phyloP scores from a whole-genome alignment of 169 alveolate genomes.

The Plasmodium gonderi region DNA sequence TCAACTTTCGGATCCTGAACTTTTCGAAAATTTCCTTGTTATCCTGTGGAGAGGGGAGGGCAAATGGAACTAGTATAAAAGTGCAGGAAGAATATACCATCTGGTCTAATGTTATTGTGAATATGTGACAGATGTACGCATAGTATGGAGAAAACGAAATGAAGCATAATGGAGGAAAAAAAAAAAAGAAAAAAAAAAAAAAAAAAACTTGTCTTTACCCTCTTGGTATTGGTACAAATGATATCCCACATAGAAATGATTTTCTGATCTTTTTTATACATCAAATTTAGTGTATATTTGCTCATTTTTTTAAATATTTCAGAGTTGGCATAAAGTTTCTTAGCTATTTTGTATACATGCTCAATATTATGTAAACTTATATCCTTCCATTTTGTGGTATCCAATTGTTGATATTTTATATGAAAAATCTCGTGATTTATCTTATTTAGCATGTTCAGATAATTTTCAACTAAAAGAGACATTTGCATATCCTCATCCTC shows the following conservation, averaged over 20 bases:
- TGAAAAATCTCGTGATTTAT: constrained; percentile 9
- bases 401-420: constrained; percentile 5
- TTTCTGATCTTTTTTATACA: constrained; percentile 44
- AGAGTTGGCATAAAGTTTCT: constrained; percentile 20
- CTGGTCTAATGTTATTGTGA: too few species aligned
- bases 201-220: constrained; percentile 31
- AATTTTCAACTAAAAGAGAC: not conserved
- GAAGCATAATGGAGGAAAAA: too few species aligned
- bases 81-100: too few species aligned
- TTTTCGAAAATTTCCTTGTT: constrained; percentile 17
- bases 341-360: constrained; percentile 27
- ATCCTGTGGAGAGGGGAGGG: constrained; percentile 14
- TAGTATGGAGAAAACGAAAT: too few species aligned
- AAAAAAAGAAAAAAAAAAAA: not conserved
- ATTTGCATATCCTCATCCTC: not conserved
- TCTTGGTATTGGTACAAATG: constrained; percentile 22
- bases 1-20: constrained; percentile 1
- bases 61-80: not conserved
- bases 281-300: constrained; percentile 1
- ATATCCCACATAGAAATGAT: constrained; percentile 26
- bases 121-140: too few species aligned
- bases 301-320: constrained; percentile 16
- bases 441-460: not conserved
- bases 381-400: not conserved
- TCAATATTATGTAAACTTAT: constrained; percentile 28